Conservation (phyloP, 192 early-diverging fungal genomes). For the Jimgerdemannia flammicorona region DNA sequence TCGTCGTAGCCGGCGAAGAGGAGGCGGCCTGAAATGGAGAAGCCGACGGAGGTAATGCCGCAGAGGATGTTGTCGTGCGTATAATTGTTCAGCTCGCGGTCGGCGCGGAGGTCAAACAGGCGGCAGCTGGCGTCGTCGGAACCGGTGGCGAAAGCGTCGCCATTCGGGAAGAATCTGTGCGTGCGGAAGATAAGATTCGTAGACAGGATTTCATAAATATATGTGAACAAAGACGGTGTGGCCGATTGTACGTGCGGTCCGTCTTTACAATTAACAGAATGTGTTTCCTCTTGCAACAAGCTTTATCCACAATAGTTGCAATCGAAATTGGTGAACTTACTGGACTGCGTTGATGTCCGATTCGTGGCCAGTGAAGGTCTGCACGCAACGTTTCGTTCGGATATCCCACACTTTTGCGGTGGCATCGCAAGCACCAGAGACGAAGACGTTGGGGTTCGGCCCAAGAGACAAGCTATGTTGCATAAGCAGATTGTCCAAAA, state of each 20-base stretch:
- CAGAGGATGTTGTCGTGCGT: slow-evolving; percentile 98
- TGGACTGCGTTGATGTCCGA: slow-evolving; percentile 99
- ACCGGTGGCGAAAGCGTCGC: slow-evolving; percentile 96
- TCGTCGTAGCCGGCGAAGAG: slow-evolving; percentile 99
- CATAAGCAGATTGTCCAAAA: not conserved
- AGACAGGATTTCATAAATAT: slow-evolving; percentile 9
- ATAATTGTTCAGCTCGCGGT: slow-evolving; percentile 97
- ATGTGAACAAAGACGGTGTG: not conserved
- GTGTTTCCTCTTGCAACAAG: too few relatives aligned
- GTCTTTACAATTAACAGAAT: too few relatives aligned
- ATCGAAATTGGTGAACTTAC: slow-evolving; percentile 44
- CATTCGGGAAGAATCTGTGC: slow-evolving; percentile 96
- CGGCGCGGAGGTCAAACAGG: slow-evolving; percentile 95
- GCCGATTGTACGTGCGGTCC: too few relatives aligned
- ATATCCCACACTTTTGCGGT: slow-evolving; percentile 99
- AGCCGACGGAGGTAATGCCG: slow-evolving; percentile 97
- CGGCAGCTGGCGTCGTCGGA: slow-evolving; percentile 99
- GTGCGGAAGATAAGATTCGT: not conserved
- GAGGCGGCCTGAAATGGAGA: slow-evolving; percentile 93
- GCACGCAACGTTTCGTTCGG: slow-evolving; percentile 91
- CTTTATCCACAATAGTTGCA: not conserved
- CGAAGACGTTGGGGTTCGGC: slow-evolving; percentile 95
- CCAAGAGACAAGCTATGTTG: slow-evolving; percentile 72
- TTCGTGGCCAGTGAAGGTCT: slow-evolving; percentile 98
- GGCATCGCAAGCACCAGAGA: slow-evolving; percentile 97